Evolutionary conservation across 1,284 basidiomycete species (phyloP).

Genomic region (Ceratobasidium sp.): DNA sequence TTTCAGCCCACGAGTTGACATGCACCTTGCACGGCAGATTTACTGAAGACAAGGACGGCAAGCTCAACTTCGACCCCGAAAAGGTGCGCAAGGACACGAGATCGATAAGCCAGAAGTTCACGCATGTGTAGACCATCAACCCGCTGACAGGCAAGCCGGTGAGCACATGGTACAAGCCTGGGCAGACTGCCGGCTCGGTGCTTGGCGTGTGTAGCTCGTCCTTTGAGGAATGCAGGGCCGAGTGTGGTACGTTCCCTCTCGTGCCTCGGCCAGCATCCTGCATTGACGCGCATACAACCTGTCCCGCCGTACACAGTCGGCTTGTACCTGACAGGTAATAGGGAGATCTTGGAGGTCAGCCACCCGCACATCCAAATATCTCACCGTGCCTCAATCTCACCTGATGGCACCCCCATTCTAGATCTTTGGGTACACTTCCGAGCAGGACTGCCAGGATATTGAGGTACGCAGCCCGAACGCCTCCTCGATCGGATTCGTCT

Average conservation of each 20-base stretch:
- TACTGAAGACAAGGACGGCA: conserved; percentile 76
- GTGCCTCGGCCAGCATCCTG: conserved; percentile 64
- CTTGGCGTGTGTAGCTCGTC: conserved; percentile 86
- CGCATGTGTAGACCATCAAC: conserved; percentile 69
- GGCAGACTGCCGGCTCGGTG: conserved; percentile 80
- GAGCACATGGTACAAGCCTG: conserved; percentile 85
- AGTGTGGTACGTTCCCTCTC: conserved; percentile 71
- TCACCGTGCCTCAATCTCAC: neutral
- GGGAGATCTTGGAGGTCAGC: conserved; percentile 72
- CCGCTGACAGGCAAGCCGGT: conserved; percentile 84
- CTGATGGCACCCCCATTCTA: neutral
- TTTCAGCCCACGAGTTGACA: conserved; percentile 66
- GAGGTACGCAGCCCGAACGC: conserved; percentile 7
- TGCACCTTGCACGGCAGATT: conserved; percentile 55
- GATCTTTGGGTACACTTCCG: conserved; percentile 66
- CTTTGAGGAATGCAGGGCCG: conserved; percentile 88
- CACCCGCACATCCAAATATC: neutral
- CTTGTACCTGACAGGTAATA: conserved; percentile 63
- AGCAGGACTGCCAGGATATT: conserved; percentile 77
- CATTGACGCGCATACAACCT: conserved; percentile 6
- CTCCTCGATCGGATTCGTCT: neutral
- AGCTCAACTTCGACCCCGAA: conserved; percentile 78
- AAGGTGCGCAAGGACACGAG: conserved; percentile 57
- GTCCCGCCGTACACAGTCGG: conserved; percentile 11
- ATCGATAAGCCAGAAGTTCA: neutral